Conservation (phyloP, 495 filamentous ascomycete genomes). For the Aeminium ludgeri region DNA sequence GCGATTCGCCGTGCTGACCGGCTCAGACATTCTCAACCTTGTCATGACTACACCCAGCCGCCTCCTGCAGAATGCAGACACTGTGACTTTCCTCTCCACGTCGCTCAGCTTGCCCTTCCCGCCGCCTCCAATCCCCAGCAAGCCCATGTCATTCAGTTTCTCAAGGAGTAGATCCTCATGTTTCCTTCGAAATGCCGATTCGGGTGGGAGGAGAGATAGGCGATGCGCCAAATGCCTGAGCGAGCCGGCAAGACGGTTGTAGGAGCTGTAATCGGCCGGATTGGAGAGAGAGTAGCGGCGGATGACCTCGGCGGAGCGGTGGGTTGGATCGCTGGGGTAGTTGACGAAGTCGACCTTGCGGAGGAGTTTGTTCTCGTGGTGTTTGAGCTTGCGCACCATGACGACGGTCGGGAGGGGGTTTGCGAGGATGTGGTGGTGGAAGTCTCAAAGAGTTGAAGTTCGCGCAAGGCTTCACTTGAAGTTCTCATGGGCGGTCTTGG, state of each 20-base stretch:
- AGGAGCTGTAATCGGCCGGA: constrained; percentile 69
- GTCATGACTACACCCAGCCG: constrained; percentile 79
- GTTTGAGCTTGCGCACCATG: constrained; percentile 85
- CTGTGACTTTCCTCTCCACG: constrained; percentile 75
- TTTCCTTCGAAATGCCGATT: constrained; percentile 57
- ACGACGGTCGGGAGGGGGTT: background rate
- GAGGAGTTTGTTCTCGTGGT: constrained; percentile 77
- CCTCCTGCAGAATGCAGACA: constrained; percentile 64
- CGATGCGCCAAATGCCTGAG: constrained; percentile 77
- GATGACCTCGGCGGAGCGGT: constrained; percentile 63
- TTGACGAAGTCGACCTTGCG: constrained; percentile 90
- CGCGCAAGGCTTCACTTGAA: too few relatives aligned
- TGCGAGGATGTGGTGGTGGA: background rate
- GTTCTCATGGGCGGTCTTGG: too few relatives aligned
- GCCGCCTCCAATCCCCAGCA: constrained; percentile 37
- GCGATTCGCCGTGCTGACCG: constrained; percentile 59
- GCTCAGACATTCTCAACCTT: constrained; percentile 74
- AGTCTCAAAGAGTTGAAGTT: background rate
- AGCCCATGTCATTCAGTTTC: constrained; percentile 82
- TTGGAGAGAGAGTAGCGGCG: constrained; percentile 81
- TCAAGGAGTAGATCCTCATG: constrained; percentile 69
- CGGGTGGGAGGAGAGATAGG: constrained; percentile 56
- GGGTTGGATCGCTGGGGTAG: constrained; percentile 73
- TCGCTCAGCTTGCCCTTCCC: constrained; percentile 49
- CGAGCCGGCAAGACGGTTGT: constrained; percentile 73